Base-by-base conservation (phyloP, 345 rosid genomes). In the Streptanthus diversifolius region DNA sequence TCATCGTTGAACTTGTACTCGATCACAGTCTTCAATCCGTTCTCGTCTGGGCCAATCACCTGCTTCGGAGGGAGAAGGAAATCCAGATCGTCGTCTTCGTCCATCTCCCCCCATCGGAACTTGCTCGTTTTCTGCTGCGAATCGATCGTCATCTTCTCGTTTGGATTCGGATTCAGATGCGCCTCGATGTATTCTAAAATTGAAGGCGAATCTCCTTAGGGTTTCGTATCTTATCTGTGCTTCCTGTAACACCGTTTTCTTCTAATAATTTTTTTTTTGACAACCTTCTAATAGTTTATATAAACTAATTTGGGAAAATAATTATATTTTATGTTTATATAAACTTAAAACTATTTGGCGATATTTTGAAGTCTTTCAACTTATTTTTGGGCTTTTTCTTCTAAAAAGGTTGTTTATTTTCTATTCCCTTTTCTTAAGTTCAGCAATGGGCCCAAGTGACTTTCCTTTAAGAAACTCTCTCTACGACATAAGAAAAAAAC, bases 51-150 rank as follows among this genome's bases (percentile, higher is more conserved):
- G 1, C 97, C 97, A 19, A 84, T 70, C 57, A 89, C 90, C 14
- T 86, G 88, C 25, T 74, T 80, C 0, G 93, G 97, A 41, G 93
- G 98, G 43, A 93, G 80, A 5, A 90, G 81, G 63, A 85, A 88
- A 67, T 84, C 91, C 15, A 87, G 70, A 64, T 86, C 86, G 78
- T 84, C 96, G 9, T 80, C 89, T 9, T 86, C 90, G 47, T 90
- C 92, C 49, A 90, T 77, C 58, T 93, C 96, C 0, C 85, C 90
- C 98, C 98, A 90, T 30, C 83, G 85, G 55, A 88, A 32, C 82
- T 77, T 77, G 78, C 80, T 79, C 33, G 71, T 56, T 56, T 68
- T 62, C 68, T 73, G 75, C 75, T 66, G 68, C 14, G 71, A 27
- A n/a, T 77, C 69, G 45, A 58, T 61, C 73, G 73, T 43, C 81